Evolutionary conservation across 2,329 filamentous ascomycete species (phyloP).

Genomic region (Fusarium transvaalense): DNA sequence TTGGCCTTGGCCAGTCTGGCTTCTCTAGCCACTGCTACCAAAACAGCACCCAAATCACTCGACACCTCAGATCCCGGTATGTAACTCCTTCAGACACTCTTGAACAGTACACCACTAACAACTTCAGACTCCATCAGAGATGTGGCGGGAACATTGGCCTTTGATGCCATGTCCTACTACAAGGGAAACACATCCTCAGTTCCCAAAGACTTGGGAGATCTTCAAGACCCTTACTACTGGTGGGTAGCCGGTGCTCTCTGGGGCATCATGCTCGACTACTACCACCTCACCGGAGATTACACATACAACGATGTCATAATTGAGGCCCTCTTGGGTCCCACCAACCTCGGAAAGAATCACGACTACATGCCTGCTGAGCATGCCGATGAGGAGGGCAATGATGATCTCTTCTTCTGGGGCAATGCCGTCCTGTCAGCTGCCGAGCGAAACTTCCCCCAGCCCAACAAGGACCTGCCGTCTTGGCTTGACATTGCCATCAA

Average conservation of each 20-base stretch:
- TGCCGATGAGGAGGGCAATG: conserved; percentile 74
- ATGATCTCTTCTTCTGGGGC: conserved; percentile 81
- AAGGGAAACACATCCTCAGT: conserved; percentile 70
- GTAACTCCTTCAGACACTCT: neutral
- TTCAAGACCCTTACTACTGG: conserved; percentile 77
- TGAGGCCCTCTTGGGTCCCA: conserved; percentile 68
- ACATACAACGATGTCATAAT: conserved; percentile 71
- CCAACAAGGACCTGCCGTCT: conserved; percentile 66
- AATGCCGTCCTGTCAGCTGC: conserved; percentile 76
- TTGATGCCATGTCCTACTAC: conserved; percentile 74
- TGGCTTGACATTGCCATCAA: conserved; percentile 78
- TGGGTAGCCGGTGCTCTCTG: conserved; percentile 75
- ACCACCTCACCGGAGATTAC: conserved; percentile 72
- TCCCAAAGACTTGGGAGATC: conserved; percentile 67
- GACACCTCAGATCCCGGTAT: conserved; percentile 38
- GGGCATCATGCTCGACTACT: conserved; percentile 78
- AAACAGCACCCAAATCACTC: conserved; percentile 37
- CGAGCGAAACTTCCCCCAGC: conserved; percentile 75
- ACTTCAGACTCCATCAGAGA: conserved; percentile 69
- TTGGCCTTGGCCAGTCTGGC: conserved; percentile 30
- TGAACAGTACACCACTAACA: conserved; percentile 16
- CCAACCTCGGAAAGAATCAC: conserved; percentile 66
- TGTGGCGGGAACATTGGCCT: conserved; percentile 71
- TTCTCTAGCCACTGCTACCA: conserved; percentile 32
- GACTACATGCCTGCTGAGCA: conserved; percentile 72